Evolutionary conservation across 768 basidiomycete species (phyloP), one percentile per base, ranked within the genome.

Genomic region (Trametes gibbosa): DNA sequence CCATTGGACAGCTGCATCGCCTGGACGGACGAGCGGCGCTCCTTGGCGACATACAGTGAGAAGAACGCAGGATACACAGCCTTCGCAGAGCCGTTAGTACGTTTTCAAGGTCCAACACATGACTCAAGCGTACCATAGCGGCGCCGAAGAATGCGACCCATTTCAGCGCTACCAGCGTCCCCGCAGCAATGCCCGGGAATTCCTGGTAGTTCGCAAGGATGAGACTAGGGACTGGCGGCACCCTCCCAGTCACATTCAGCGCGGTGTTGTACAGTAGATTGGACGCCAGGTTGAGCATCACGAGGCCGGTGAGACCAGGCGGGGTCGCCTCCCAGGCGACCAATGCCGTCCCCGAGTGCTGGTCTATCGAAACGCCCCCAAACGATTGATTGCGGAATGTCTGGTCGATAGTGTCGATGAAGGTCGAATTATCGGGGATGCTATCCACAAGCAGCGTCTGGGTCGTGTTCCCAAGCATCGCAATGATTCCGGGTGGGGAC

Each of bases 1-100:
- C 90, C 90, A 68, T 92, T 90, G 35, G 86, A 88, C 35, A 87
- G 75, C 66, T 92, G 90, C 87, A 92, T 92, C 2, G 89, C 86
- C 68, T 91, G 88, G 0, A 92, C 87, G 2, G 84, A 83, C 0
- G 85, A 82, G 2, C 83, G 79, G 10, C 87, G 81, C 67, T 92
- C 90, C 60, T 78, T 79, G 0, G 88, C 84, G 3, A 90, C 88
- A 69, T 92, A 92, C 14, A 92, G 70, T 10, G 87, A 80, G 64
- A 84, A 90, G 74, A 92, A 92, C 3, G 90, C 90, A n/a, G 90
- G 88, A 66, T 81, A 92, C 1, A 89, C 84, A 12, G 86, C 77
- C 87, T 89, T 54, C 14, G 3, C 14, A 24, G 1, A 16, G n/a
- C n/a, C 2, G 32, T 51, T 53, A 65, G 61, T 19, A 32, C 29